Evolutionary conservation across 768 basidiomycete species (phyloP), one percentile per base, ranked within the genome.

Genomic region (Leucocoprinus leucothites): DNA sequence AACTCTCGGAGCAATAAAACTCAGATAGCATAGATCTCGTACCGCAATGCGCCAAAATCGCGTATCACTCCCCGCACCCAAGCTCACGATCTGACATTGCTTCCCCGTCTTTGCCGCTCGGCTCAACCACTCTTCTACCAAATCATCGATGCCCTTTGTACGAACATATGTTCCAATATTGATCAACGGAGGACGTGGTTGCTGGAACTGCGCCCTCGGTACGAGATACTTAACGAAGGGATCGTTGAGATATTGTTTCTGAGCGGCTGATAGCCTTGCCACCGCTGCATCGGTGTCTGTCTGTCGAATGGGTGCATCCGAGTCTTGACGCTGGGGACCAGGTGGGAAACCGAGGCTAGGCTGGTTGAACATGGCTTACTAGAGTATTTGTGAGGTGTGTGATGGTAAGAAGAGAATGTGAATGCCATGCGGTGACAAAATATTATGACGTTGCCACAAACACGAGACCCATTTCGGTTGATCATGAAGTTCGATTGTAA

Each of bases 21-120:
- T 31, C 6, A 31, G 31, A 11, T 11, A 11, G 25, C 18, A 31
- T 14, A 18, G 19, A 31, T 48, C 14, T 31, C 54, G 22, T 48
- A 92, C 93, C 74, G 78, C 80, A 62, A 96, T 74, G 53, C 94
- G 78, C 94, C 96, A 99, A 67, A 91, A 98, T 51, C 97, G 76
- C 2, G 94, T 94, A 71, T 99, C 97, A 63, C 92, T 98, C 21
- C 97, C 97, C 1, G 95, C 89, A 0, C 97, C 97, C 26, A 98
- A 69, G 69, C 91, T 96, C n/a, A 98, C 81, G 51, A 98, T 86
- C 75, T 98, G 97, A 60, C 83, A 86, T 55, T 66, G 66, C 57
- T 69, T 76, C n/a, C 70, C 76, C 8, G 73, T 73, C 19, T 62
- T 64, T 40, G 68, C 65, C 1, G 79, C 75, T 16, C 77, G 61